Percentiles rank a stretch among this genome's conserved stretches.
Evolutionary conservation across 1,284 basidiomycete species (phyloP).

Genomic region (Sporisorium exsertum): DNA sequence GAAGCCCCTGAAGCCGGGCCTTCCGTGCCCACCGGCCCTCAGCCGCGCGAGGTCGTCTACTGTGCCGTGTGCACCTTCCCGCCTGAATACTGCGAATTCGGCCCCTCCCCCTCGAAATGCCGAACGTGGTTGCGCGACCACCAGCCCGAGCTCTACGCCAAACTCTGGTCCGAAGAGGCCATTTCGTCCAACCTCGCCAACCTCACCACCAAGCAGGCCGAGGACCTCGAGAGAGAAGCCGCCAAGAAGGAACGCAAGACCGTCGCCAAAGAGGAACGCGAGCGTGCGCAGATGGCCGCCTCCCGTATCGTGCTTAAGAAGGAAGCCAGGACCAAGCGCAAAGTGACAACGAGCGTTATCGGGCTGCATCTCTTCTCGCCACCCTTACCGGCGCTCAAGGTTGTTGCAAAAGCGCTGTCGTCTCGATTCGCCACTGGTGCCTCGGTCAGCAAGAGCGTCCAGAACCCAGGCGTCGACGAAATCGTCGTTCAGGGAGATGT

Average conservation of each 20-base stretch:
- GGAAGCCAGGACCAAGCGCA: conserved; percentile 65
- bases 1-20: conserved; percentile 44
- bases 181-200: conserved; percentile 59
- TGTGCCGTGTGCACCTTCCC: conserved; percentile 67
- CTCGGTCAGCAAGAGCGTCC: conserved; percentile 64
- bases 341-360: conserved; percentile 64
- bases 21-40: conserved; percentile 37
- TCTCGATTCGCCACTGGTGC: conserved; percentile 67
- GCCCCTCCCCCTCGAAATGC: conserved; percentile 62
- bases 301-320: conserved; percentile 63
- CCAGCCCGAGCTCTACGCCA: conserved; percentile 53
- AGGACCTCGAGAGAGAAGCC: conserved; percentile 64
- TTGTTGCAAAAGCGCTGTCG: conserved; percentile 66
- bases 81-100: conserved; percentile 68
- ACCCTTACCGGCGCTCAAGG: conserved; percentile 64
- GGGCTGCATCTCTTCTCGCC: conserved; percentile 67
- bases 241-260: conserved; percentile 67
- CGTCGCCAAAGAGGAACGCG: conserved; percentile 66
- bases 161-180: conserved; percentile 64
- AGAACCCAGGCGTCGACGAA: conserved; percentile 65
- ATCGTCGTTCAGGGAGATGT: conserved; percentile 69
- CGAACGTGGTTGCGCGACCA: conserved; percentile 57
- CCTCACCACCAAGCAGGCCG: conserved; percentile 65
- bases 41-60: conserved; percentile 54
- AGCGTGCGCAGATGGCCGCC: conserved; percentile 55